Base-by-base conservation (phyloP, 1,284 basidiomycete genomes). In the Cryptococcus jaspeensis region DNA sequence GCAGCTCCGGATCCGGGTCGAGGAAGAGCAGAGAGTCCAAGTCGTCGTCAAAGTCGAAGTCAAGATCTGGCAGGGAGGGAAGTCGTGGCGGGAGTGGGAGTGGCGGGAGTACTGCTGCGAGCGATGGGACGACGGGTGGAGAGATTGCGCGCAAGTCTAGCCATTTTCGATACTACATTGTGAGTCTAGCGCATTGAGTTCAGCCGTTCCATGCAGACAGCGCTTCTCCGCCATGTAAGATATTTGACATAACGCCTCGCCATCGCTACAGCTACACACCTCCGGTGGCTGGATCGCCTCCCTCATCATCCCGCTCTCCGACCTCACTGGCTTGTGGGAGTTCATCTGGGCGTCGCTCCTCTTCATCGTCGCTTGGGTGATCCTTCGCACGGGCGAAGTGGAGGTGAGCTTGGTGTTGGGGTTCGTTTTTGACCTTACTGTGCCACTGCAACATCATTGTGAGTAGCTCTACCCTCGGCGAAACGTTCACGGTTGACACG, bases 281-380 rank as follows among this genome's bases (percentile, higher is more conserved):
- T 66, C 66, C 5, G 66, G 63, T 12, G 67, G 69, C 43, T 71
- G 69, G 69, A 44, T 71, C 11, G 64, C 60, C 11, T 60, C 68
- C 18, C 18, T 65, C 9, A 48, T 65, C 18, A 56, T 65, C 12
- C 37, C 42, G 15, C 18, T 66, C 3, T 55, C 61, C 3, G 56
- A 61, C 38, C 2, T 60, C 5, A 46, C 55, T 6, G 64, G 63
- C 5, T 38, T 65, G 8, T 69, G 65, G 64, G 69, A 69, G 37
- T 52, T 60, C n/a, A 51, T 62, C 11, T 38, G 60, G 23, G 52
- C 63, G 4, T 32, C 50, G 3, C 45, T 62, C 22, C 43, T 70
- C 11, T 67, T 64, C 42, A 53, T 71, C 1, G 13, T 56, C 7
- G 56, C 60, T 1, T 71, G 68, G 64, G 61, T 59, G 3, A 39